Base-by-base conservation (phyloP, 768 basidiomycete genomes). In the Hydnum rufescens region DNA sequence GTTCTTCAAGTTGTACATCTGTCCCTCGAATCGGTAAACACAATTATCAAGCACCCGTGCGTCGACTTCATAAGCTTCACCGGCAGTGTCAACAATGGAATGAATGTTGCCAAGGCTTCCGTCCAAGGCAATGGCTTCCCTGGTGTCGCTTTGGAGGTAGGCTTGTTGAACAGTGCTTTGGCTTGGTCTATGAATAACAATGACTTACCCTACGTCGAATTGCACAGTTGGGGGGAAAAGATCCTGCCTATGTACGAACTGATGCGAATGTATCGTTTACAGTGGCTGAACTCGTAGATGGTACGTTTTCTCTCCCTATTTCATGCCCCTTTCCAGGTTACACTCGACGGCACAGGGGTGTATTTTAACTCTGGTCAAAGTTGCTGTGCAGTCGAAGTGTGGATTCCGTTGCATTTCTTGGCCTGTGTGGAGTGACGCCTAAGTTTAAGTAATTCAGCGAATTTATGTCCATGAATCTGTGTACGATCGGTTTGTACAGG, bases 291-390 rank as follows among this genome's bases (percentile, higher is more conserved):
- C 74, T 97, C 2, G 90, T 90, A 1, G 95, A 99, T 65, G 93
- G 90, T 81, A 53, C 48, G 70, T 47, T 8, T 58, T 16, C 3
- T 36, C 30, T n/a, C 42, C 39, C 18, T 1, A 22, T 8, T 47
- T 3, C 19, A n/a, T n/a, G n/a, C 23, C 4, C 13, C 34, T 29
- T 22, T 16, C 28, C 5, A 16, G 25, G 4, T 16, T 49, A 46
- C 5, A 46, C n/a, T 29, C 34, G 52, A 3, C 30, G 8, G 22
- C 36, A 1, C 58, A 88, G 85, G 88, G 32, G 81, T 88, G 3
- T 80, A 92, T 67, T 99, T 89, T 71, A 97, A 97, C 65, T 90
- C 92, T 16, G 95, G 95, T 1, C 95, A 99, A 66, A 92, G 88
- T 57, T 97, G 93, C 65, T 96, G 93, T 61, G 78, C 83, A 0